A percentile compares a stretch with the other conserved stretches of the same genome.
Evolutionary conservation across 306 rosid species (phyloP).

Genomic region (Alnus glutinosa): DNA sequence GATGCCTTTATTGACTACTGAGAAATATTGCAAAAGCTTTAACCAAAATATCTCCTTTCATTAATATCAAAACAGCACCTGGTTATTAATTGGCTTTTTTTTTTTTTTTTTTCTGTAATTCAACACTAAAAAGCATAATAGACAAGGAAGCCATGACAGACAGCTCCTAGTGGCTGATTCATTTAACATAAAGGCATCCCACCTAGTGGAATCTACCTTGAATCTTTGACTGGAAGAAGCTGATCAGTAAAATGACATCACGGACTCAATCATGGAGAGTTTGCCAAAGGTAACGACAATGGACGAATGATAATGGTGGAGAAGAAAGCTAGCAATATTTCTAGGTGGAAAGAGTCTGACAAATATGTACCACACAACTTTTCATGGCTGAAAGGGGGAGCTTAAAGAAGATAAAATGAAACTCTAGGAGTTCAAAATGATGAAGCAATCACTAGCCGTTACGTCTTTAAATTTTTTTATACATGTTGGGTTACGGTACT

Average conservation of each 20-base stretch:
- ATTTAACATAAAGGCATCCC: slow-evolving; percentile 25
- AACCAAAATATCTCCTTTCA: background rate
- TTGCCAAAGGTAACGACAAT: background rate
- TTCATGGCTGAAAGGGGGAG: background rate
- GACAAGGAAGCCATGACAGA: background rate
- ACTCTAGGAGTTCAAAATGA: background rate
- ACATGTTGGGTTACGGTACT: too few species aligned
- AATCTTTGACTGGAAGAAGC: slow-evolving; percentile 40
- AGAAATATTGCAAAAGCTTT: slow-evolving; percentile 6
- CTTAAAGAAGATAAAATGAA: background rate
- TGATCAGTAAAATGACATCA: slow-evolving; percentile 10
- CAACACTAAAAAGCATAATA: background rate
- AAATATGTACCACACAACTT: background rate
- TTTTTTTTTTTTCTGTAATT: background rate
- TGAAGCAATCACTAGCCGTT: background rate
- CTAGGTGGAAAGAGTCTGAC: background rate
- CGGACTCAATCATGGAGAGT: slow-evolving; percentile 3
- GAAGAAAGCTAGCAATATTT: background rate
- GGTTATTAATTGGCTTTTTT: background rate
- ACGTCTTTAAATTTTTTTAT: too few species aligned
- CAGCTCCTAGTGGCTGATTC: background rate
- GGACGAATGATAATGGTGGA: background rate
- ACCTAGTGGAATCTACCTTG: slow-evolving; percentile 14
- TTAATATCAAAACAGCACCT: background rate
- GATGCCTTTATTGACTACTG: background rate